These are phyloP conservation scores for Coprinellus micaceus DNA, from an alignment of 768 basidiomycete species.

Conservation along the genomic window DNA sequence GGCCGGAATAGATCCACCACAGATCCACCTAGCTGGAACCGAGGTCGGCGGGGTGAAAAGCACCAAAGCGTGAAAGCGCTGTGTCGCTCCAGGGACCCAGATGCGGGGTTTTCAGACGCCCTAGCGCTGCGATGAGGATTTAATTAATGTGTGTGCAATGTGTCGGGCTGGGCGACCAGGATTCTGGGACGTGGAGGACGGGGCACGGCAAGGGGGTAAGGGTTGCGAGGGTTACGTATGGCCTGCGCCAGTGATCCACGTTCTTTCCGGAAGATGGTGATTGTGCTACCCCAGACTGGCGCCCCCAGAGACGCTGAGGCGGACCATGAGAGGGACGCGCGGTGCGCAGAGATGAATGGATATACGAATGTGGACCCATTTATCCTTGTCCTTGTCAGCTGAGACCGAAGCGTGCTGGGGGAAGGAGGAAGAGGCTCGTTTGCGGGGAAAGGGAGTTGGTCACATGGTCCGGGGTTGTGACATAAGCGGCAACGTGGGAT, in stretches of 20 bases:
- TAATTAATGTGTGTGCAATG: no score
- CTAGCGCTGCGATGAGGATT: no score
- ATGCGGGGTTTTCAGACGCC: no score
- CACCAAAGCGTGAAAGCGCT: no score
- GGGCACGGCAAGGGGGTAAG: neutral
- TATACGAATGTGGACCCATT: neutral
- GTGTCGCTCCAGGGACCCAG: no score
- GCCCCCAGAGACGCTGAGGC: neutral
- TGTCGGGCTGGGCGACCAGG: no score
- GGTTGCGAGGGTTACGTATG: neutral
- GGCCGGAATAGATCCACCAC: no score
- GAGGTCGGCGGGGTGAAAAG: no score
- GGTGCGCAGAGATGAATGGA: neutral
- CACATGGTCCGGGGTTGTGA: slow-evolving; percentile 8
- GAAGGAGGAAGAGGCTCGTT: neutral
- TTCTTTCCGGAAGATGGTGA: neutral
- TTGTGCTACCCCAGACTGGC: neutral
- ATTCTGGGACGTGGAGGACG: no score
- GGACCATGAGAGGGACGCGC: neutral
- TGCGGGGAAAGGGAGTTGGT: neutral
- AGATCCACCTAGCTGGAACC: no score
- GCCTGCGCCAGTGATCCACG: neutral
- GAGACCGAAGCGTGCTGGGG: neutral
- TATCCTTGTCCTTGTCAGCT: neutral
- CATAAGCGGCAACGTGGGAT: slow-evolving; percentile 12